Percentiles rank a stretch among this genome's conserved stretches.
These are phyloP conservation scores for Neopestalotiopsis rosae DNA, from an alignment of 2,329 filamentous ascomycete species.

Conservation along the genomic window DNA sequence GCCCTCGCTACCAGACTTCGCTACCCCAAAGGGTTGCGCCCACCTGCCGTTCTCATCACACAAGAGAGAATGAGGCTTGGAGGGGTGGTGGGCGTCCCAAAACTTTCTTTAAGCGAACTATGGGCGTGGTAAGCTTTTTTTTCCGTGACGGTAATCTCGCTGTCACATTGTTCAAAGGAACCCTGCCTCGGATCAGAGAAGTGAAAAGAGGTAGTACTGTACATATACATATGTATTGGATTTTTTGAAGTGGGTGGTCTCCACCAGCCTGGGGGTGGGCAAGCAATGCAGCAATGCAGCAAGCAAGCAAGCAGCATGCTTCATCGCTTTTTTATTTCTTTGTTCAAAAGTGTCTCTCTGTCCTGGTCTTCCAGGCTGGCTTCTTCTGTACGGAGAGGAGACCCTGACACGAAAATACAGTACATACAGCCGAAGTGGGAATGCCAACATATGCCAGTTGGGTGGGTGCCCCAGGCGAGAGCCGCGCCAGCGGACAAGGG, in stretches of 20 bases:
- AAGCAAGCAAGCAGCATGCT: neutral
- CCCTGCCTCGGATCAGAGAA: neutral
- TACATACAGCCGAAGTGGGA: neutral
- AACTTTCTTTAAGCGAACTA: neutral
- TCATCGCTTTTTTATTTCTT: too few species aligned
- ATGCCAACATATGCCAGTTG: neutral
- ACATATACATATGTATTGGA: neutral
- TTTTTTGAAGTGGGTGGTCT: neutral
- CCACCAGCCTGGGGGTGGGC: neutral
- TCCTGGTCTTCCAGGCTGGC: too few species aligned
- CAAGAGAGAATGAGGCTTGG: neutral
- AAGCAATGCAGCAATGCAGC: neutral
- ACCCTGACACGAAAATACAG: neutral
- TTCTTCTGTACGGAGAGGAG: too few species aligned
- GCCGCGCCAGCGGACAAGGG: neutral
- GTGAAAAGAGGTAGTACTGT: neutral
- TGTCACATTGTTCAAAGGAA: neutral
- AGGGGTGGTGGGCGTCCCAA: neutral
- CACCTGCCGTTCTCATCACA: neutral
- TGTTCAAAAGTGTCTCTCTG: too few species aligned
- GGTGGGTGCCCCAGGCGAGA: neutral
- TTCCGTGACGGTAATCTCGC: neutral
- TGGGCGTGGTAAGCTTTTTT: neutral
- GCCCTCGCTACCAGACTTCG: neutral
- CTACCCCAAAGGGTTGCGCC: neutral